A percentile compares a stretch with the other conserved stretches of the same genome.
Evolutionary conservation across 441 rosid genomes (phyloP).

Genomic region (Gossypium davidsonii): DNA sequence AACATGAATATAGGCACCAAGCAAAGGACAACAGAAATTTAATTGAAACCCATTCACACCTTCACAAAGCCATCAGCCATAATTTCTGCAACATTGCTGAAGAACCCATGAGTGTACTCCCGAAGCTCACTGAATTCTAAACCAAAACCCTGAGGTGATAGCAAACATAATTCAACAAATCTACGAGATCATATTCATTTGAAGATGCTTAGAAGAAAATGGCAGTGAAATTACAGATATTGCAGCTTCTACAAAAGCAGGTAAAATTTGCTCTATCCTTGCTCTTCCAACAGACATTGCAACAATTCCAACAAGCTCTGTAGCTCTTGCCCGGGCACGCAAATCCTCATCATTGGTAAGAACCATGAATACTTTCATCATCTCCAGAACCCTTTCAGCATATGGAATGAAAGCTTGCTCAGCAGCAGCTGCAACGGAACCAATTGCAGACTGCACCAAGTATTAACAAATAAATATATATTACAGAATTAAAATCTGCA

Average conservation of each 20-base stretch:
- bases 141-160: conserved; percentile 65
- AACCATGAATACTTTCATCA: conserved; percentile 90
- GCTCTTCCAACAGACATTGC: conserved; percentile 89
- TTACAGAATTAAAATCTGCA: not conserved
- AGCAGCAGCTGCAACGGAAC: conserved; percentile 97
- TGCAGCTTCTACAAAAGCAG: conserved; percentile 92
- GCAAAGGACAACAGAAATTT: conserved; percentile 10
- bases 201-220: conserved; percentile 15
- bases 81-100: conserved; percentile 94
- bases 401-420: conserved; percentile 94
- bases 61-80: conserved; percentile 78
- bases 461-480: conserved; percentile 16
- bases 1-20: conserved; percentile 5
- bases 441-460: conserved; percentile 84
- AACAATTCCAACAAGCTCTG: conserved; percentile 98
- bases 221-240: conserved; percentile 57
- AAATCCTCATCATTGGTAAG: conserved; percentile 88
- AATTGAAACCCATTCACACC: conserved; percentile 39
- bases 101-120: conserved; percentile 96
- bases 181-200: conserved; percentile 1
- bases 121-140: conserved; percentile 94
- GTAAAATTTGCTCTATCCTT: conserved; percentile 76
- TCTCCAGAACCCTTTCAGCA: conserved; percentile 86
- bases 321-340: conserved; percentile 90
- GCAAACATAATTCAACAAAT: conserved; percentile 12